These are phyloP conservation scores for Sarocladiaceae sp. DNA, from an alignment of 2,329 filamentous ascomycete genomes.

Conservation along the genomic window DNA sequence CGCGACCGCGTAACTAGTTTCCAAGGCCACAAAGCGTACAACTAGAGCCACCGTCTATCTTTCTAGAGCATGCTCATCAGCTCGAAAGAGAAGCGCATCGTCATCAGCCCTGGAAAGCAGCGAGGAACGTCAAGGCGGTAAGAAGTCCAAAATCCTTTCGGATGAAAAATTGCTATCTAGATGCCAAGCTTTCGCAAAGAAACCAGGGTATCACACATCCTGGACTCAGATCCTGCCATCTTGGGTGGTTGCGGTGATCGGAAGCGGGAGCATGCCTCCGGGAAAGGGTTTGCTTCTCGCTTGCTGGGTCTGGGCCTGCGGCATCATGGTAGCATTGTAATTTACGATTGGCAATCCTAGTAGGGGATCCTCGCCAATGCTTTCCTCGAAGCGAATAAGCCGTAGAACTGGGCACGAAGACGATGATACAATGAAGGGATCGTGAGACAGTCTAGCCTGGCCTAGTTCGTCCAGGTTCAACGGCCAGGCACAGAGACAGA, in stretches of 20 bases:
- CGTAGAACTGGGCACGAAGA: background rate
- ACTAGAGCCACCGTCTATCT: no score
- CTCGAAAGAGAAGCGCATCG: no score
- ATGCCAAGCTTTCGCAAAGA: background rate
- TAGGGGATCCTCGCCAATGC: no score
- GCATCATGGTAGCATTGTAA: background rate
- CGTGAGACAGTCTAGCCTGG: background rate
- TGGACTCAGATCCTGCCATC: conserved; percentile 7
- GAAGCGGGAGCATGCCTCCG: background rate
- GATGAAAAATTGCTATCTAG: background rate
- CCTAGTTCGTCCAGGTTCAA: background rate
- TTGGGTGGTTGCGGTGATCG: background rate
- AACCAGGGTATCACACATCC: conserved; percentile 6
- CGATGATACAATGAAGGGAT: background rate
- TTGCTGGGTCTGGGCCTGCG: background rate
- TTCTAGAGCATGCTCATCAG: no score
- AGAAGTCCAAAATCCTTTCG: background rate
- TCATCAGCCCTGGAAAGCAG: no score
- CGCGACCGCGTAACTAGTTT: background rate
- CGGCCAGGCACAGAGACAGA: conserved; percentile 3
- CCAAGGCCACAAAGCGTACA: no score
- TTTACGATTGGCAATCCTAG: no score
- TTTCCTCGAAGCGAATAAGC: no score
- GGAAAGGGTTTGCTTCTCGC: background rate
- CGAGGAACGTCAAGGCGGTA: no score